phyloP scores from a whole-genome alignment of 2,329 filamentous ascomycete species.

The Fonsecaea monophora region DNA sequence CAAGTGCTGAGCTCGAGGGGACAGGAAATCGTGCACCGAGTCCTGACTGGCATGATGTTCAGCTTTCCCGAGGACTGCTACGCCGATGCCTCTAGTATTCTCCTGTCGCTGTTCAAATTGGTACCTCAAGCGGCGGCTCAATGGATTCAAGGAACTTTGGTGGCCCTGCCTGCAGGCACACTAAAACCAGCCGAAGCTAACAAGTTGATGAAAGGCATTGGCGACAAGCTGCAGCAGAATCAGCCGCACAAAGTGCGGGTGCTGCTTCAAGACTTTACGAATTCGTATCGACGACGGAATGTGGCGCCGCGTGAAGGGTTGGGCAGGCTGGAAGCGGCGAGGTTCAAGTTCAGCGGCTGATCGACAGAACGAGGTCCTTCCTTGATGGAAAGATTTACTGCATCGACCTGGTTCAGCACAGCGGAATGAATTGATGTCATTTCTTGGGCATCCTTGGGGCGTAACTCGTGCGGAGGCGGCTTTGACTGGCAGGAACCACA shows the following conservation, averaged over 20 bases:
- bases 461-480: not conserved
- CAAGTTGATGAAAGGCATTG: constrained; percentile 79
- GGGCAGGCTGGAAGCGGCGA: constrained; percentile 81
- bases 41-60: constrained; percentile 99
- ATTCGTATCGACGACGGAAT: constrained; percentile 88
- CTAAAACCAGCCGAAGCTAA: constrained; percentile 81
- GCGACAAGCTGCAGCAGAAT: constrained; percentile 72
- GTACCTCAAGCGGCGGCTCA: constrained; percentile 77
- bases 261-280: constrained; percentile 94
- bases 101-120: constrained; percentile 87
- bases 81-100: constrained; percentile 88
- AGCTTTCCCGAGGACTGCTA: constrained; percentile 96
- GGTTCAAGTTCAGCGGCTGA: constrained; percentile 78
- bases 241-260: constrained; percentile 80
- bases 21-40: constrained; percentile 80
- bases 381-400: not conserved
- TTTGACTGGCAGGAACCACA: constrained; percentile 1
- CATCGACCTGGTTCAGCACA: not conserved
- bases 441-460: constrained; percentile 4
- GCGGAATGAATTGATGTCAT: constrained; percentile 1
- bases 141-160: constrained; percentile 85
- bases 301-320: constrained; percentile 93
- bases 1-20: constrained; percentile 74
- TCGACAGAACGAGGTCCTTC: not conserved
- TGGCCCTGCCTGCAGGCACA: constrained; percentile 80